Base-by-base conservation (phyloP, 2,329 filamentous ascomycete species). In the Ophiostoma tasmaniense region DNA sequence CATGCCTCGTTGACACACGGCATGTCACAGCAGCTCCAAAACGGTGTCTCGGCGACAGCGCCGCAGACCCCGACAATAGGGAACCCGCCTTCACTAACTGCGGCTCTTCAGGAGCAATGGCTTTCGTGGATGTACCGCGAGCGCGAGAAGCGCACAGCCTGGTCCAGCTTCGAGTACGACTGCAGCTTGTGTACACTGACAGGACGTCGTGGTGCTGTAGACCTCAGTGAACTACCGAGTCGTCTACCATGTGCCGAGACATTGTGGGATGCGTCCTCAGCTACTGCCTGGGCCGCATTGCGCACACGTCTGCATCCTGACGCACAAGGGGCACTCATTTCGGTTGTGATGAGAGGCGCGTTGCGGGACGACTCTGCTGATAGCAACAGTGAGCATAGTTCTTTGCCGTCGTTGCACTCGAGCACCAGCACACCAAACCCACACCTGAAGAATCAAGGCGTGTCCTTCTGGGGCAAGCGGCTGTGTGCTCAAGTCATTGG, bases 131-230 rank as follows among this genome's bases (percentile, higher is more conserved):
- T 71, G 17, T 66, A 66, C 5, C 68, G 67, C 5, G 76, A 77
- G 67, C 71, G 71, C 22, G 74, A 73, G 28, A 72, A 70, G 33
- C 72, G 76, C 14, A 70, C 73, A 7, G 74, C 74, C 1, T 77
- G 76, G 76, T 73, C 76, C 20, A 74, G 74, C 8, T 77, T 77
- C 39, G 76, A 77, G 62, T 76, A 76, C 42, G 76, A 77, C 70
- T 77, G 75, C 70, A 76, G 73, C n/a, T 67, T 76, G 4, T 75
- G 73, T 52, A 76, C 76, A 3, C 70, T 77, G 28, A 77, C 75
- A 0, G 73, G 73, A 50, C 73, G 74, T 0, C 75, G 75, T 2
- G 74, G 74, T 20, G 73, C 73, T 3, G 74, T 77, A 4, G 75
- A 76, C 61, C 68, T 77, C 11, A 73, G 73, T 28, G 74, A 77